phyloP scores from a whole-genome alignment of 1,139 yeast species.

The Meyerozyma sp. region DNA sequence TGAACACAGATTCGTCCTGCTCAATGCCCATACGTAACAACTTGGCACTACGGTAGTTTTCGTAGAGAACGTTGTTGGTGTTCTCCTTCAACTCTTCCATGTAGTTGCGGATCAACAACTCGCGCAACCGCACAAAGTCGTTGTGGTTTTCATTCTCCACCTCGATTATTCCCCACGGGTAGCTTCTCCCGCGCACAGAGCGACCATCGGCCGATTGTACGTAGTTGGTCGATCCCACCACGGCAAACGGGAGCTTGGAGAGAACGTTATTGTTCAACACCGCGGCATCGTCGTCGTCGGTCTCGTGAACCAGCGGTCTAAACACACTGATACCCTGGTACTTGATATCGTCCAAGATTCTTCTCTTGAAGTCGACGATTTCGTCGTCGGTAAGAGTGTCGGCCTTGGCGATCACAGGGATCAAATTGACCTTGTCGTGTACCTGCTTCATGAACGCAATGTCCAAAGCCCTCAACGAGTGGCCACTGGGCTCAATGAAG shows the following conservation, averaged over 20 bases:
- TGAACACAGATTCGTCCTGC: slow-evolving; percentile 88
- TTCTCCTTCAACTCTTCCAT: slow-evolving; percentile 91
- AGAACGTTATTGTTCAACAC: slow-evolving; percentile 62
- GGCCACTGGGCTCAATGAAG: slow-evolving; percentile 97
- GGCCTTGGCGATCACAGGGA: slow-evolving; percentile 92
- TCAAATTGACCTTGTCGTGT: slow-evolving; percentile 87
- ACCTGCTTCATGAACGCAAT: slow-evolving; percentile 83
- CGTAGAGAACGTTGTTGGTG: slow-evolving; percentile 74
- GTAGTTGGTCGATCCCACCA: slow-evolving; percentile 81
- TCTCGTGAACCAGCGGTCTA: slow-evolving; percentile 71
- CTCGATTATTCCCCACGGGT: slow-evolving; percentile 98
- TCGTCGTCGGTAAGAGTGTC: slow-evolving; percentile 93
- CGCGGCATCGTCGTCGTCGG: slow-evolving; percentile 82
- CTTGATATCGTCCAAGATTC: slow-evolving; percentile 70
- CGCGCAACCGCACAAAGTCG: slow-evolving; percentile 88
- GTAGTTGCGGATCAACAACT: slow-evolving; percentile 82
- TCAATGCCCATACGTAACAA: slow-evolving; percentile 78
- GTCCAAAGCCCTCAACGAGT: slow-evolving; percentile 83
- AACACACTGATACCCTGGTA: slow-evolving; percentile 76
- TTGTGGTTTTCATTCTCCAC: slow-evolving; percentile 93
- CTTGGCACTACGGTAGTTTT: slow-evolving; percentile 84
- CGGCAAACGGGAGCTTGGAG: slow-evolving; percentile 83
- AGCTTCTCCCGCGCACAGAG: slow-evolving; percentile 83
- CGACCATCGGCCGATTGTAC: slow-evolving; percentile 75
- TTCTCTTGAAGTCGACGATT: slow-evolving; percentile 64